Evolutionary conservation across 148 eudicot genomes (phyloP).

Genomic region (Vaccinium corymbosum): DNA sequence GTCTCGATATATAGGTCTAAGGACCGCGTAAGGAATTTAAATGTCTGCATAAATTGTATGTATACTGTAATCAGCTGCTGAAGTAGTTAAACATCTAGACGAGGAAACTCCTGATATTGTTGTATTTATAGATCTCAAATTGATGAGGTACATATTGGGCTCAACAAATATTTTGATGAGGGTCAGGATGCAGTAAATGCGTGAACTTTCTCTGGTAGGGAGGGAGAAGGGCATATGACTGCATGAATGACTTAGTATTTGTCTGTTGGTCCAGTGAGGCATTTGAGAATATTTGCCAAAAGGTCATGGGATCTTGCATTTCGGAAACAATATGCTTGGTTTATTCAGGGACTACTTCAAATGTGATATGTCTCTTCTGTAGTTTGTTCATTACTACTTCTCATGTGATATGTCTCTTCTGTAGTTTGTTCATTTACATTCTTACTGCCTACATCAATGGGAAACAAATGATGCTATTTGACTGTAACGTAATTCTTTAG

Average conservation of each 20-base stretch:
- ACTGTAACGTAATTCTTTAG: background rate
- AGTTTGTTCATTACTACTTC: background rate
- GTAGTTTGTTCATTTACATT: background rate
- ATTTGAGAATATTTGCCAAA: background rate
- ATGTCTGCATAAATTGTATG: background rate
- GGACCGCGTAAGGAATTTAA: background rate
- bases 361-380: background rate
- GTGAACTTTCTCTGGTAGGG: background rate
- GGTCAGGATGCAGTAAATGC: background rate
- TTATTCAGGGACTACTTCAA: background rate
- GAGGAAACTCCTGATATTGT: slow-evolving; percentile 4
- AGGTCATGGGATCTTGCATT: background rate
- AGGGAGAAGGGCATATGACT: background rate
- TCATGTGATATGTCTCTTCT: background rate
- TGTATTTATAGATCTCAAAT: background rate
- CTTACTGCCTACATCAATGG: background rate
- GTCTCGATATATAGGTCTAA: background rate
- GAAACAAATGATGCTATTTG: background rate
- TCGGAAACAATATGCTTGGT: background rate
- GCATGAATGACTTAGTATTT: background rate
- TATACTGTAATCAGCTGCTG: background rate
- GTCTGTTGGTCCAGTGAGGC: background rate
- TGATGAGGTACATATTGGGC: background rate
- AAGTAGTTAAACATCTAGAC: background rate
- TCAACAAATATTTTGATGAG: background rate